Conservation (phyloP, 805 yeast genomes). For the Kluyveromyces starmeri region DNA sequence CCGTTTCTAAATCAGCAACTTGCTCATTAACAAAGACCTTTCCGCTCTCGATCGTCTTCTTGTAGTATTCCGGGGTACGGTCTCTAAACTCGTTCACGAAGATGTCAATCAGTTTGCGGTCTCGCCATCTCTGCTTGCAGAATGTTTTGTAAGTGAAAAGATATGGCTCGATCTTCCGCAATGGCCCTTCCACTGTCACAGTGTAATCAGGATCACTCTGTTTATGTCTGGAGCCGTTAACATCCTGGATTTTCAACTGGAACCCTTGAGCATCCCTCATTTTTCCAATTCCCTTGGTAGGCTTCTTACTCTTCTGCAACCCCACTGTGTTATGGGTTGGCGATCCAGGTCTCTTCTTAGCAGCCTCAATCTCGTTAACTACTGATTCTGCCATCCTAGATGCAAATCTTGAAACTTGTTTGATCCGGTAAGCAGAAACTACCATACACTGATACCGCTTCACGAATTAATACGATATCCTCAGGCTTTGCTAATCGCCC, state of each 20-base stretch:
- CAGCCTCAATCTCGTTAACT: not conserved
- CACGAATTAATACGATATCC: no score
- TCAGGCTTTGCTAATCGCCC: no score
- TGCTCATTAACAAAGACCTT: conserved; percentile 64
- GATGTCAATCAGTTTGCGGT: conserved; percentile 67
- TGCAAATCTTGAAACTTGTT: no score
- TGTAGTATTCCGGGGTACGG: conserved; percentile 57
- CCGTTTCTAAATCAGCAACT: conserved; percentile 53
- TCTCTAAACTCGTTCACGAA: conserved; percentile 83
- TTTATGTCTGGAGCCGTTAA: conserved; percentile 34
- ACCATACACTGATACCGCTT: no score
- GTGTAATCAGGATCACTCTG: conserved; percentile 52
- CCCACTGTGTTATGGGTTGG: not conserved
- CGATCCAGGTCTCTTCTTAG: not conserved
- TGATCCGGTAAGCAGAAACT: no score
- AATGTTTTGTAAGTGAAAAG: conserved; percentile 83
- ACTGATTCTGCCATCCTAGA: not conserved
- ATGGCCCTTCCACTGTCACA: conserved; percentile 47
- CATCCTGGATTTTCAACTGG: conserved; percentile 19
- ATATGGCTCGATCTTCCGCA: conserved; percentile 76
- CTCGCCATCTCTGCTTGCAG: conserved; percentile 89
- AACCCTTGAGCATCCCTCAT: conserved; percentile 26
- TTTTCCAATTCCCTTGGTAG: conserved; percentile 8
- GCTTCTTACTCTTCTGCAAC: conserved; percentile 6
- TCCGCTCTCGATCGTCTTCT: conserved; percentile 46